Conservation (phyloP, 805 yeast genomes). For the Suhomyces pyralidae region DNA sequence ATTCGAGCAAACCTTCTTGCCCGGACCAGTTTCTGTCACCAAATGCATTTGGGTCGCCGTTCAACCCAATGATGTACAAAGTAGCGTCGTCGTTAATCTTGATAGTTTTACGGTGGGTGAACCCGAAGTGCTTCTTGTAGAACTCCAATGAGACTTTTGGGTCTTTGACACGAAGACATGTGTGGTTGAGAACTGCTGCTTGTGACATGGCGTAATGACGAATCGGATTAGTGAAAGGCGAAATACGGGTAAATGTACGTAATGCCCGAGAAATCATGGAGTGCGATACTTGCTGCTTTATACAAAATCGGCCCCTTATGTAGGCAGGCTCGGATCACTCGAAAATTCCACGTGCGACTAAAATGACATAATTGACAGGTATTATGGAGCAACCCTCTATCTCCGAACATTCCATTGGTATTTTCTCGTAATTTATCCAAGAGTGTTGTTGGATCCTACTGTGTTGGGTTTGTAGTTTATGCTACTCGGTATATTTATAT, state of each 20-base stretch:
- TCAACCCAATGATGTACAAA: slow-evolving; percentile 59
- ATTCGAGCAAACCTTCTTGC: slow-evolving; percentile 72
- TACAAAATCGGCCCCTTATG: not conserved
- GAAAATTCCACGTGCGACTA: not conserved
- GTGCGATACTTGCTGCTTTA: not conserved
- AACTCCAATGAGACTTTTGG: slow-evolving; percentile 70
- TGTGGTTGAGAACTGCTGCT: slow-evolving; percentile 48
- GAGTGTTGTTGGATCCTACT: too few relatives aligned
- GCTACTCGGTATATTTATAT: too few relatives aligned
- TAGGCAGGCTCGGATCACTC: not conserved
- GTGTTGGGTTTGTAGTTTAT: too few relatives aligned
- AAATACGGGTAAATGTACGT: not conserved
- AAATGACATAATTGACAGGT: not conserved
- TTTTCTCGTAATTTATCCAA: too few relatives aligned
- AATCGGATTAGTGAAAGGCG: not conserved
- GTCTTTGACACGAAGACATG: slow-evolving; percentile 79
- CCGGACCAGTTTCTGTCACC: slow-evolving; percentile 39
- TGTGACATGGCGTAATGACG: not conserved
- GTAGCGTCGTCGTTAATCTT: slow-evolving; percentile 54
- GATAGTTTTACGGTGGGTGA: slow-evolving; percentile 54
- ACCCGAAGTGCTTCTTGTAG: slow-evolving; percentile 72
- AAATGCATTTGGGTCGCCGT: slow-evolving; percentile 40
- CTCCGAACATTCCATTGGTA: too few relatives aligned
- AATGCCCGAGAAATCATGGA: not conserved
- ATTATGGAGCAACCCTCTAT: not conserved